phyloP scores from a whole-genome alignment of 2,329 filamentous ascomycete species.

The Penicillium expansum region DNA sequence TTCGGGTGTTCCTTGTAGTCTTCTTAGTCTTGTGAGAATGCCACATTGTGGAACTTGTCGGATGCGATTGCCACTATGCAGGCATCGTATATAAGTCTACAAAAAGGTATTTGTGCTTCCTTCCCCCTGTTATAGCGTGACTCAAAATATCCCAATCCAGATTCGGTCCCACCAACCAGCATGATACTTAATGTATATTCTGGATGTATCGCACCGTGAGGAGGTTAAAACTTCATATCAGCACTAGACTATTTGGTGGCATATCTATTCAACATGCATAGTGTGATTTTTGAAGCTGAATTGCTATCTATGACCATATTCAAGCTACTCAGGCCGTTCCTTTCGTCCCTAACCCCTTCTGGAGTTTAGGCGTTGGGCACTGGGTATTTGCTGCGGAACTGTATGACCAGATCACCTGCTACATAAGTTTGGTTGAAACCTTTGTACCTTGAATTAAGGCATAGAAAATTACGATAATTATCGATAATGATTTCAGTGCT shows the following conservation, averaged over 20 bases:
- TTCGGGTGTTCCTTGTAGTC: background rate
- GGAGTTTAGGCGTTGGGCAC: too few species aligned
- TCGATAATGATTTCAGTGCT: background rate
- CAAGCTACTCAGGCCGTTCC: too few species aligned
- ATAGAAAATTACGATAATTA: background rate
- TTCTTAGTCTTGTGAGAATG: background rate
- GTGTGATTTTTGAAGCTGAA: too few species aligned
- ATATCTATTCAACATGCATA: too few species aligned
- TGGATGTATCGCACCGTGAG: too few species aligned
- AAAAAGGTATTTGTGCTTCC: background rate
- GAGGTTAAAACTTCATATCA: too few species aligned
- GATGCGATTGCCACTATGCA: background rate
- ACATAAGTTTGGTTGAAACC: background rate
- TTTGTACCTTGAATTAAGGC: background rate
- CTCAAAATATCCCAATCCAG: too few species aligned
- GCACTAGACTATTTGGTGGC: too few species aligned
- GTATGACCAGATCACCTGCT: background rate
- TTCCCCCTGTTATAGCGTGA: too few species aligned
- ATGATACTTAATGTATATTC: background rate
- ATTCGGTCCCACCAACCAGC: background rate
- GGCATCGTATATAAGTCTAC: too few species aligned
- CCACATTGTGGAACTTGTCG: background rate
- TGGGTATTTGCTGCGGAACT: background rate
- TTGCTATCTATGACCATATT: too few species aligned
- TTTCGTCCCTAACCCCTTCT: too few species aligned